These are phyloP conservation scores for Suhomyces guaymorum DNA, from an alignment of 1,139 yeast genomes.

Conservation along the genomic window DNA sequence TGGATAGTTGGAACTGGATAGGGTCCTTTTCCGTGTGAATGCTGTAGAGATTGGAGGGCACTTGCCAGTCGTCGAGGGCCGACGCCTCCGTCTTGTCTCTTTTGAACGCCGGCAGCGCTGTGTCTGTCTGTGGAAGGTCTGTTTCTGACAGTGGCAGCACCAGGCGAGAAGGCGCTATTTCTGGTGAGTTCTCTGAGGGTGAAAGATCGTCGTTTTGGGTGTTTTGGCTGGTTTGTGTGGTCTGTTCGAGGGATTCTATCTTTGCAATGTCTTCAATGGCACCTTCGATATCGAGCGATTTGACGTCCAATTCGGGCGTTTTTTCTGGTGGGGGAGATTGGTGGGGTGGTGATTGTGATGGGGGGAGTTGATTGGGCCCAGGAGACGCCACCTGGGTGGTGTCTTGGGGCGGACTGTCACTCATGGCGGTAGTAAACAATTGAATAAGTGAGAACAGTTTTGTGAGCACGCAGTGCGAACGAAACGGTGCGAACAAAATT, in stretches of 20 bases:
- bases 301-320: constrained; percentile 4
- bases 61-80: constrained; percentile 5
- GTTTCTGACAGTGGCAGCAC: no score
- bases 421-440: not conserved
- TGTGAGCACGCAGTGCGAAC: no score
- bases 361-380: not conserved
- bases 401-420: not conserved
- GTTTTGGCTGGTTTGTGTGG: no score
- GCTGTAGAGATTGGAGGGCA: not conserved
- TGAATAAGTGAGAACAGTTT: not conserved
- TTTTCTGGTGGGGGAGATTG: not conserved
- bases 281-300: constrained; percentile 9
- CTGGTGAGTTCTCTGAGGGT: no score
- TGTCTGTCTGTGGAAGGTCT: constrained; percentile 2
- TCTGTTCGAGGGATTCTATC: constrained; percentile 4
- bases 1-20: constrained; percentile 38
- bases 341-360: not conserved
- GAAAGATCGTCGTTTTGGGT: no score
- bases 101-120: constrained; percentile 3
- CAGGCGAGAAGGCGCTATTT: no score
- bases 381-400: not conserved
- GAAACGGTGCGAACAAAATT: not conserved
- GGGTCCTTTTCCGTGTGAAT: constrained; percentile 20
- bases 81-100: constrained; percentile 4
- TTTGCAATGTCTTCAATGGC: constrained; percentile 9